Evolutionary conservation across 2,329 filamentous ascomycete genomes (phyloP).

Genomic region (Remersonia thermophila): DNA sequence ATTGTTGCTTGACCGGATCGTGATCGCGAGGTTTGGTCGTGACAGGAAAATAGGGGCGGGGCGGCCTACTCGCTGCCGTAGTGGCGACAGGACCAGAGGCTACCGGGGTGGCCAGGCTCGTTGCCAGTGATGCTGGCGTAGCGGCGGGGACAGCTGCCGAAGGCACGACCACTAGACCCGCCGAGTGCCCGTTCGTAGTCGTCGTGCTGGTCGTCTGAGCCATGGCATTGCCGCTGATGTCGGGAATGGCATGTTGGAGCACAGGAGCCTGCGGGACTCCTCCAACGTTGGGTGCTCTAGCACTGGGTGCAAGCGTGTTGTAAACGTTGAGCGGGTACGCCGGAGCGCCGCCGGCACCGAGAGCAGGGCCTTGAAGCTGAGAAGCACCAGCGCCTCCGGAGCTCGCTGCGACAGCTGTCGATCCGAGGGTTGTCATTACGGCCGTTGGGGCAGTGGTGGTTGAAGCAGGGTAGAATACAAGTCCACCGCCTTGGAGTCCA

Average conservation of each 20-base stretch:
- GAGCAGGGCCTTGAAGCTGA: neutral
- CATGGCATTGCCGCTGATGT: neutral
- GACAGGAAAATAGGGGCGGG: slow-evolving; percentile 17
- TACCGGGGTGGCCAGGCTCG: neutral
- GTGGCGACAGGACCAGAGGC: neutral
- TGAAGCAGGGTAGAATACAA: no score
- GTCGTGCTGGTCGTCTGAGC: no score
- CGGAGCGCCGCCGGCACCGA: neutral
- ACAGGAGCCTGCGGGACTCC: neutral
- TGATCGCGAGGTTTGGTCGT: slow-evolving; percentile 29
- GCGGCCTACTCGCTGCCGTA: slow-evolving; percentile 11
- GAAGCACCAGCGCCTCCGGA: no score
- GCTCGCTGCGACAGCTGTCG: no score
- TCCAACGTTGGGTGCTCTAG: neutral
- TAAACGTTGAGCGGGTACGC: neutral
- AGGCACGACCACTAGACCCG: no score
- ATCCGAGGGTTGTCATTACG: no score
- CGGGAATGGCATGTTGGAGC: neutral
- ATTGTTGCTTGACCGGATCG: slow-evolving; percentile 30
- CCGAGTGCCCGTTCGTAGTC: no score
- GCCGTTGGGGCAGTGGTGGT: no score
- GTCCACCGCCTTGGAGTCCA: no score
- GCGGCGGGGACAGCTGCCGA: no score
- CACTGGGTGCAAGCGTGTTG: slow-evolving; percentile 7
- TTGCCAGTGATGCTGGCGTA: no score